phyloP scores from a whole-genome alignment of 805 yeast species.

The Ogataea ganodermae region DNA sequence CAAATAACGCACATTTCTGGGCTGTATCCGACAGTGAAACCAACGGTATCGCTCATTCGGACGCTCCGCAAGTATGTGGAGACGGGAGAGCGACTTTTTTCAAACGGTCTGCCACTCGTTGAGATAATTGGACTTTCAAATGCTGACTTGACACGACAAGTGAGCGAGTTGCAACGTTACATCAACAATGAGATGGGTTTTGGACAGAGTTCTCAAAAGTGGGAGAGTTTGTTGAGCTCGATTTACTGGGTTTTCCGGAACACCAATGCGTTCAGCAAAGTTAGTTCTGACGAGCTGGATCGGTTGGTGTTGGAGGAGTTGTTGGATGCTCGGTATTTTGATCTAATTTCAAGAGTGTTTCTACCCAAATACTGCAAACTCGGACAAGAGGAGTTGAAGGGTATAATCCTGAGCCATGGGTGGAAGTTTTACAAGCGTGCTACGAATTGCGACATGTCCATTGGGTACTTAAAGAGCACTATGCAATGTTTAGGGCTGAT shows the following conservation, averaged over 20 bases:
- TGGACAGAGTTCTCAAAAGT: slow-evolving; percentile 22
- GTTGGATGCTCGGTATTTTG: slow-evolving; percentile 24
- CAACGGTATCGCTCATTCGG: slow-evolving; percentile 20
- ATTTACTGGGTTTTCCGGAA: slow-evolving; percentile 31
- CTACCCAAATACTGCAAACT: slow-evolving; percentile 23
- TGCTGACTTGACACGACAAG: slow-evolving; percentile 21
- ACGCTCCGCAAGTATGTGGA: slow-evolving; percentile 26
- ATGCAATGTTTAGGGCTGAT: slow-evolving; percentile 24
- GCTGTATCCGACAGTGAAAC: slow-evolving; percentile 9
- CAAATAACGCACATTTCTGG: slow-evolving; percentile 1
- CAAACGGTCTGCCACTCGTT: slow-evolving; percentile 29
- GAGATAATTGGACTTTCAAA: slow-evolving; percentile 27
- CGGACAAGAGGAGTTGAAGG: slow-evolving; percentile 11
- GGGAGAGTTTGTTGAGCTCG: slow-evolving; percentile 31
- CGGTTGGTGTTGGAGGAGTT: slow-evolving; percentile 25
- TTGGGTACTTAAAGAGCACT: slow-evolving; percentile 31
- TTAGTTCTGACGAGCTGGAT: slow-evolving; percentile 25
- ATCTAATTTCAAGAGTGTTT: slow-evolving; percentile 20
- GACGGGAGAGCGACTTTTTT: slow-evolving; percentile 31
- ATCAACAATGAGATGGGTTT: slow-evolving; percentile 28
- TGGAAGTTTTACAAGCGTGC: slow-evolving; percentile 34
- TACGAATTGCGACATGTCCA: slow-evolving; percentile 30
- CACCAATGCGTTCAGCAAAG: slow-evolving; percentile 29
- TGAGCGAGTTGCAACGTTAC: slow-evolving; percentile 27
- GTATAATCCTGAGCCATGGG: slow-evolving; percentile 17